Evolutionary conservation across 1,284 basidiomycete species (phyloP).

Genomic region (Trichosporon coremiiforme): DNA sequence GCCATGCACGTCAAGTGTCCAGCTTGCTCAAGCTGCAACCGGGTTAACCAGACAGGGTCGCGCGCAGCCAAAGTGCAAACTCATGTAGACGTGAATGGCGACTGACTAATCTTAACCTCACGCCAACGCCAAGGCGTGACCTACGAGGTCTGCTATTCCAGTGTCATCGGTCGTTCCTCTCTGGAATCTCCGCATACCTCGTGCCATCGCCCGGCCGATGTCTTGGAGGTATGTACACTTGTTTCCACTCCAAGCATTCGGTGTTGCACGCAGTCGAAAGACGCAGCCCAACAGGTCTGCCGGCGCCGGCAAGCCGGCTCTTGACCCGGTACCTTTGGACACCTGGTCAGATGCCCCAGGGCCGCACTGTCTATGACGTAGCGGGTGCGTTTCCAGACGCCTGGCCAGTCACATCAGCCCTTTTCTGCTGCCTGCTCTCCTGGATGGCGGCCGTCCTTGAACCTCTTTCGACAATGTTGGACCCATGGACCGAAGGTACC

Average conservation of each 20-base stretch:
- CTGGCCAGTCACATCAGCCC: slow-evolving; percentile 4
- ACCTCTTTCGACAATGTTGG: background rate
- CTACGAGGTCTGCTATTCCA: background rate
- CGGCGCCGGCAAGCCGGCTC: too few relatives aligned
- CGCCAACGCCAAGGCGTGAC: background rate
- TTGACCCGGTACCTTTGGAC: background rate
- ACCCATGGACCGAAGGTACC: background rate
- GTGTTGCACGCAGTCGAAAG: background rate
- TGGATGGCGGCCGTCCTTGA: background rate
- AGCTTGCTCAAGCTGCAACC: too few relatives aligned
- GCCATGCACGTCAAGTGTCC: slow-evolving; percentile 1
- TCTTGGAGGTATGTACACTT: background rate
- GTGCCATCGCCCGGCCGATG: too few relatives aligned
- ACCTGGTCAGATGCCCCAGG: too few relatives aligned
- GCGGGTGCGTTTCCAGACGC: too few relatives aligned
- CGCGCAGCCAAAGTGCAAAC: background rate
- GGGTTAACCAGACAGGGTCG: too few relatives aligned
- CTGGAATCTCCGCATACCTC: background rate
- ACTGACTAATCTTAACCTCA: background rate
- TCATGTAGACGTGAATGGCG: background rate
- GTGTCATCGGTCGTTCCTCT: background rate
- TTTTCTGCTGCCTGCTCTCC: background rate
- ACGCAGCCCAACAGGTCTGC: background rate
- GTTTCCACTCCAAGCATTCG: background rate
- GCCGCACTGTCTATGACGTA: slow-evolving; percentile 6